Base-by-base conservation (phyloP, 2,329 filamentous ascomycete genomes). In the Trichoderma citrinoviride region DNA sequence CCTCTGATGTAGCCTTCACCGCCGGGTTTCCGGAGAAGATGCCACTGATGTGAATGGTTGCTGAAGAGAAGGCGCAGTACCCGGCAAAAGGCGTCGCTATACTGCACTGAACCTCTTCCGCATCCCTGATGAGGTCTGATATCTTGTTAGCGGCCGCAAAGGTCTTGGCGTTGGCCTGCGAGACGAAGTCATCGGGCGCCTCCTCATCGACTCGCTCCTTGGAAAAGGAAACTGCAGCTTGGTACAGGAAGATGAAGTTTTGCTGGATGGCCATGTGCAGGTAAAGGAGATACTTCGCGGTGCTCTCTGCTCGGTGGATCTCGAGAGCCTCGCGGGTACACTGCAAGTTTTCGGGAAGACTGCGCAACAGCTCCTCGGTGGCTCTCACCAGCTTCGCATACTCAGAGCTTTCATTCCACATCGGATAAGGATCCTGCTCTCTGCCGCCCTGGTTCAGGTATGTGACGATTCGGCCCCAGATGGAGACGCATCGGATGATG, bases 1-100 rank as follows among this genome's bases (percentile, higher is more conserved):
- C 87, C 78, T 96, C 97, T 8, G 92, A 92, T 8, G 86, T 85
- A 14, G 85, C 84, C 74, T 96, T 91, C 56, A 96, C 83, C 12
- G 86, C 80, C 15, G 87, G 80, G 69, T 96, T 93, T 67, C 92
- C 91, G 4, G 92, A 95, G 74, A 97, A 96, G 3, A 96, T 92
- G 6, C 92, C 92, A 70, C 93, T 90, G 23, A 98, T 91, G 72
- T 98, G 95, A n/a, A 97, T 91, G 0, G 92, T 96, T 60, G 92
- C 95, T 1, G 94, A 93, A 23, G 93, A 87, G 74, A 97, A 98
- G 2, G 94, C 93, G 71, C 92, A 96, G 76, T 98, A 99, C 1
- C 95, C 94, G 1, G 93, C 91, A 75, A 98, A 98, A 0, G 95
- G 95, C 0, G 93, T 94, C 0, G 93, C 89, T 7, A 98, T 86